Base-by-base conservation (phyloP, 768 basidiomycete species). In the Tulasnella sp. region DNA sequence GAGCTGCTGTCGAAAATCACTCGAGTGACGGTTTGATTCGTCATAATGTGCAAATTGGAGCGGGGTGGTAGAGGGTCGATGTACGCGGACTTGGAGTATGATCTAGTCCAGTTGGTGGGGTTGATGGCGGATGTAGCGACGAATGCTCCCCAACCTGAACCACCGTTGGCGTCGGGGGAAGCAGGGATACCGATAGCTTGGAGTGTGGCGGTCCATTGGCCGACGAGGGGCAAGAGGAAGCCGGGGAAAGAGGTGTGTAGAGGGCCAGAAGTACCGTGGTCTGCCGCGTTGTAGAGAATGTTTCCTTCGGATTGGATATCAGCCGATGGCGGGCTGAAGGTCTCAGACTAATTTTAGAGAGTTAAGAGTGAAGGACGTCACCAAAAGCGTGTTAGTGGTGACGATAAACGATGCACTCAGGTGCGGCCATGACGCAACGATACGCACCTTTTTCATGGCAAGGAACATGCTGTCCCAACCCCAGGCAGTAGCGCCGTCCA, bases 11-110 rank as follows among this genome's bases (percentile, higher is more conserved):
- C 81, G 80, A 78, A 89, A 88, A 34, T 77, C 52, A 89, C 82
- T 31, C 86, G 84, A 1, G 90, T 87, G 74, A 90, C 91, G 8
- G 88, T 90, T 17, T 87, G 84, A 74, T 88, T 87, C 11, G 87
- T 83, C 31, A 92, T 84, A 77, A 93, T 87, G 79, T 88, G 87
- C 52, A 92, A 85, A 80, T 92, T 92, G 74, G 85, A 76, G 64
- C 90, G 87, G 29, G 88, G 86, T 0, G 90, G 88, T 0, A 91
- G 84, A 4, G 88, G 85, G 81, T 91, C 91, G 81, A 90, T 88
- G 84, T 91, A 91, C 3, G 85, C 87, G 0, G 89, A 86, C 76
- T 88, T 85, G n/a, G 90, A 85, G 82, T 91, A 91, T 0, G 88
- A 89, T 67, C 90, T 86, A 15, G 89, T 90, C 84, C 86, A 88